Base-by-base conservation (phyloP, 1,284 basidiomycete genomes). In the Grifola frondosa region DNA sequence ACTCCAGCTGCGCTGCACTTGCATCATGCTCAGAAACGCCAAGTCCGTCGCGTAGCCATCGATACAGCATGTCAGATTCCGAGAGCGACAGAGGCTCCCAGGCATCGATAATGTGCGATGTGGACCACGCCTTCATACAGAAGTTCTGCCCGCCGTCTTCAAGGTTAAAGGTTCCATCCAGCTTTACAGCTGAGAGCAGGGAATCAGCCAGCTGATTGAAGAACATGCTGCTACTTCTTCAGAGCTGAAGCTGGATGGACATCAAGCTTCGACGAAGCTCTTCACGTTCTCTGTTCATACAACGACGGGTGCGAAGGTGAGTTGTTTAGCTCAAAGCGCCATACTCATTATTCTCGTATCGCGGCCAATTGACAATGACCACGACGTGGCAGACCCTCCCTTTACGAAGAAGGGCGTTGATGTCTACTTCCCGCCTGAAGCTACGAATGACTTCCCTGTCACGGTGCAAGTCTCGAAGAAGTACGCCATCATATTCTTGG, bases 331-430 rank as follows among this genome's bases (percentile, higher is more conserved):
- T 17, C 6, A n/a, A n/a, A n/a, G n/a, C n/a, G n/a, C n/a, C n/a
- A n/a, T n/a, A n/a, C n/a, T n/a, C n/a, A n/a, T 30, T 9, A 21
- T 9, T 21, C 33, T 22, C 9, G 9, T 17, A 16, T 37, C n/a
- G n/a, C n/a, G n/a, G n/a, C n/a, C n/a, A n/a, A n/a, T 98, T 50
- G 94, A 99, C 68, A 96, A 99, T 61, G 96, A 98, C 66, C 95
- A 99, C 69, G 79, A 87, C 51, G 83, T 90, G 20, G 85, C 91
- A 16, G 91, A 97, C 63, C 88, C 95, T n/a, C 83, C 85, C 6
- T 99, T 97, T 74, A 77, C 81, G 31, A 99, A 99, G 77, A 98
- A 97, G 70, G 91, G 91, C 12, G 94, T 98, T 53, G 96, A 99
- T 59, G 95, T 99, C 38, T 99, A 97, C 73, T 99, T 99, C 81